Percentiles rank a stretch among this genome's conserved stretches.
phyloP scores from a whole-genome alignment of 2,329 filamentous ascomycete species.

The Nothopassalora personata region DNA sequence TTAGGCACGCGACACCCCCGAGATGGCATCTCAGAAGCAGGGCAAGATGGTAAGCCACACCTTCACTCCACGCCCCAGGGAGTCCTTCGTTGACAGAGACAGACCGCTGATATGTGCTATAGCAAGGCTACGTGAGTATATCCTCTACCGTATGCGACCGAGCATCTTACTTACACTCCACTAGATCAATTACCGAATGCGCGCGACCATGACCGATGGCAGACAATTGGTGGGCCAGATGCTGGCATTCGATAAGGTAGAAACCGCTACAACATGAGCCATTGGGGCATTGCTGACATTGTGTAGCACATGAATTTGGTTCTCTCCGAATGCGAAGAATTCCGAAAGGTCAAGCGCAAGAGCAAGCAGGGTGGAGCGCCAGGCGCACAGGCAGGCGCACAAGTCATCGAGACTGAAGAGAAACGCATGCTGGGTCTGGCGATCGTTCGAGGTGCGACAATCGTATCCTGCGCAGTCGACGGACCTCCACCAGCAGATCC shows the following conservation, averaged over 20 bases:
- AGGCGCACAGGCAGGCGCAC: constrained; percentile 46
- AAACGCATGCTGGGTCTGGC: constrained; percentile 94
- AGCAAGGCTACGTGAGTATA: constrained; percentile 61
- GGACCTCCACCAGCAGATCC: constrained; percentile 93
- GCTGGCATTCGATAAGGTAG: constrained; percentile 95
- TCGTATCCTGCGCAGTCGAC: constrained; percentile 91
- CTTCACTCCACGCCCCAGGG: constrained; percentile 18
- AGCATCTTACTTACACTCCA: constrained; percentile 16
- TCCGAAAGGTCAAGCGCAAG: constrained; percentile 84
- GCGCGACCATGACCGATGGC: constrained; percentile 89
- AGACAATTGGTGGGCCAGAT: constrained; percentile 97
- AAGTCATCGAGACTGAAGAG: constrained; percentile 80
- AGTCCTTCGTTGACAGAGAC: constrained; percentile 40
- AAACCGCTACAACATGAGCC: constrained; percentile 61
- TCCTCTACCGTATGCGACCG: constrained; percentile 11
- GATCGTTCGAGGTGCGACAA: constrained; percentile 89
- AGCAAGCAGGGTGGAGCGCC: constrained; percentile 67
- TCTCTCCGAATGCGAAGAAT: constrained; percentile 96
- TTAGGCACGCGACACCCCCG: constrained; percentile 33
- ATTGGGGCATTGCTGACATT: constrained; percentile 17
- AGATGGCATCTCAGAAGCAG: constrained; percentile 61
- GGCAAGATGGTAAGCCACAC: constrained; percentile 89
- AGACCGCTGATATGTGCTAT: constrained; percentile 38
- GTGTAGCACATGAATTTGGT: constrained; percentile 96
- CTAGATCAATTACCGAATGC: constrained; percentile 99